These are phyloP conservation scores for Daldinia eschscholtzii DNA, from an alignment of 2,329 filamentous ascomycete genomes.

Conservation along the genomic window DNA sequence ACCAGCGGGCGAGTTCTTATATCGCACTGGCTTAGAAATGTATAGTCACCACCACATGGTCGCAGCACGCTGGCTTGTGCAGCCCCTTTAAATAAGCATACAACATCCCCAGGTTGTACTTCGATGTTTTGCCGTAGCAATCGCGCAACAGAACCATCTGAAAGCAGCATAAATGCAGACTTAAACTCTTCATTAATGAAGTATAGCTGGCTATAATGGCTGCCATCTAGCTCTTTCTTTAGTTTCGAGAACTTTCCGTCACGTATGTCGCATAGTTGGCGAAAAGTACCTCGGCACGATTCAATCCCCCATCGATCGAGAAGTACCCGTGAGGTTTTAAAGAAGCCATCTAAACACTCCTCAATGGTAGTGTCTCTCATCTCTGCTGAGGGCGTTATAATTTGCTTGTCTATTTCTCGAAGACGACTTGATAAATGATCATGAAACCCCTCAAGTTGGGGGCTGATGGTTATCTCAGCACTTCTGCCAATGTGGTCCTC, in stretches of 20 bases:
- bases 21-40: constrained; percentile 9
- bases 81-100: constrained; percentile 16
- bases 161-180: constrained; percentile 2
- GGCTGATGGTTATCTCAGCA: no score
- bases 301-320: no score
- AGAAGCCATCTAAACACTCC: no score
- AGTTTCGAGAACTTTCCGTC: not conserved
- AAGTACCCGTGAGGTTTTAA: no score
- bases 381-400: no score
- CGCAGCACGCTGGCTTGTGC: not conserved
- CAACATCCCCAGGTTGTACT: constrained; percentile 5
- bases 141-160: not conserved
- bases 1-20: not conserved
- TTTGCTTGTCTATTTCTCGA: no score
- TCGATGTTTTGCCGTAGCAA: not conserved
- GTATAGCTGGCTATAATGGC: not conserved
- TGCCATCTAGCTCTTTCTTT: not conserved
- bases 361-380: no score
- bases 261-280: not conserved
- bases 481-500: no score
- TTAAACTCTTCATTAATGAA: not conserved
- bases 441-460: no score
- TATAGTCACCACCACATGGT: constrained; percentile 4
- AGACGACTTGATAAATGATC: no score
- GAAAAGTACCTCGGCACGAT: not conserved